Conservation (phyloP, 495 filamentous ascomycete genomes). For the Daldinia concentrica region DNA sequence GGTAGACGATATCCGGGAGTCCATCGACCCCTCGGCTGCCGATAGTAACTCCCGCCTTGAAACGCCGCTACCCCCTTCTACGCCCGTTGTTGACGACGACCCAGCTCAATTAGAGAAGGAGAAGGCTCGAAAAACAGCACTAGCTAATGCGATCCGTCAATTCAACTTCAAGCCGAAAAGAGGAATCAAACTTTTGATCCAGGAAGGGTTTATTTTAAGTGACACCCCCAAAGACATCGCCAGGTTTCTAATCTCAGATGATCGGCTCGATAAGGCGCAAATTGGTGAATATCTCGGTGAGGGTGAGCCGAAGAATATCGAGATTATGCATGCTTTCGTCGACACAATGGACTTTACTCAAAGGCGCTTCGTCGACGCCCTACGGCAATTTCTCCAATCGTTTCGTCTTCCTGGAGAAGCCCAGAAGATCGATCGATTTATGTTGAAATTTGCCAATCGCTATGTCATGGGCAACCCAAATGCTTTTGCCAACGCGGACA, state of each 20-base stretch:
- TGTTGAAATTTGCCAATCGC: constrained; percentile 98
- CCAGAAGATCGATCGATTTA: constrained; percentile 99
- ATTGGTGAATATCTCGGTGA: constrained; percentile 97
- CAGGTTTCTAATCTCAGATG: constrained; percentile 75
- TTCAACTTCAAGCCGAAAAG: constrained; percentile 99
- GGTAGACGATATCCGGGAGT: constrained; percentile 80
- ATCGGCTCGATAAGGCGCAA: constrained; percentile 85
- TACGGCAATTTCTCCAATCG: constrained; percentile 90
- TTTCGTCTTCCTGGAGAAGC: constrained; percentile 96
- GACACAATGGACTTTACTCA: constrained; percentile 95
- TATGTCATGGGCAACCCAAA: constrained; percentile 96
- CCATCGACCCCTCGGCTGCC: constrained; percentile 71
- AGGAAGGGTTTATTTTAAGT: constrained; percentile 85
- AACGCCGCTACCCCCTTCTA: constrained; percentile 72
- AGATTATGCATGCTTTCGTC: constrained; percentile 98
- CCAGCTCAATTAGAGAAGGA: constrained; percentile 90
- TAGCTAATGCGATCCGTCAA: constrained; percentile 85
- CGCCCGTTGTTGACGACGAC: constrained; percentile 85
- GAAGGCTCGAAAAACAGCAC: constrained; percentile 91
- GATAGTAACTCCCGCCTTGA: constrained; percentile 64
- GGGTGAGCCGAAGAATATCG: constrained; percentile 89
- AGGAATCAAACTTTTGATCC: constrained; percentile 83
- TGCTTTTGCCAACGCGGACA: constrained; percentile 97
- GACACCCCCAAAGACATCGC: constrained; percentile 84
- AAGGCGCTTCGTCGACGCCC: constrained; percentile 90